A percentile compares a stretch with the other conserved stretches of the same genome.
phyloP scores from a whole-genome alignment of 1,139 yeast species.

The Blastobotrys aristatus region DNA sequence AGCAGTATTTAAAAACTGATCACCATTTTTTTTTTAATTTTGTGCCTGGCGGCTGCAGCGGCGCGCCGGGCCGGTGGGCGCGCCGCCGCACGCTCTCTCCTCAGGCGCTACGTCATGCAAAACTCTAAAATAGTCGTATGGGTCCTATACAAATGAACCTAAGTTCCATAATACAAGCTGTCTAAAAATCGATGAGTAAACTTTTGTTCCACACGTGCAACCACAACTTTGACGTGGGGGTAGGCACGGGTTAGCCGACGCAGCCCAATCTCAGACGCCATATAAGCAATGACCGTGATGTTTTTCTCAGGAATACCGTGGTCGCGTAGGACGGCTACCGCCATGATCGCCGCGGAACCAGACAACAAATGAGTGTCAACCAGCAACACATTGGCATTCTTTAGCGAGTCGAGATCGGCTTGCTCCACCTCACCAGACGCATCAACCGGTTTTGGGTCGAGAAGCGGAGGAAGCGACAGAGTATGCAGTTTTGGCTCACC shows the following conservation, averaged over 20 bases:
- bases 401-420: conserved; percentile 17
- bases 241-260: conserved; percentile 71
- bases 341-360: conserved; percentile 95
- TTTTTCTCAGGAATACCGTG: conserved; percentile 63
- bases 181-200: conserved; percentile 61
- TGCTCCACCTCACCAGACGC: conserved; percentile 17
- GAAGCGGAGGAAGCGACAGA: conserved; percentile 50
- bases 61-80: too few species aligned
- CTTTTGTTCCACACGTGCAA: conserved; percentile 51
- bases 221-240: conserved; percentile 59
- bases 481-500: conserved; percentile 93
- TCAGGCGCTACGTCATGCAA: too few species aligned
- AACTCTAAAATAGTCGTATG: too few species aligned
- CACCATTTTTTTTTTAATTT: too few species aligned
- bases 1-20: too few species aligned
- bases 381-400: conserved; percentile 50
- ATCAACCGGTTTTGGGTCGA: conserved; percentile 23
- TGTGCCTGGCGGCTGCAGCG: too few species aligned
- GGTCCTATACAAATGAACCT: not conserved
- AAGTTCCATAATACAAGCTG: conserved; percentile 71
- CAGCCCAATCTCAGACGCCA: conserved; percentile 80
- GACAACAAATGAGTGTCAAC: conserved; percentile 86
- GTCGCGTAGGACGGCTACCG: conserved; percentile 78
- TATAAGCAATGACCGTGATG: conserved; percentile 63
- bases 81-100: too few species aligned